Percentiles rank a stretch among this genome's conserved stretches.
Conservation (phyloP, 225 moss, liverwort and hornwort species). For the Rhytidiadelphus loreus region DNA sequence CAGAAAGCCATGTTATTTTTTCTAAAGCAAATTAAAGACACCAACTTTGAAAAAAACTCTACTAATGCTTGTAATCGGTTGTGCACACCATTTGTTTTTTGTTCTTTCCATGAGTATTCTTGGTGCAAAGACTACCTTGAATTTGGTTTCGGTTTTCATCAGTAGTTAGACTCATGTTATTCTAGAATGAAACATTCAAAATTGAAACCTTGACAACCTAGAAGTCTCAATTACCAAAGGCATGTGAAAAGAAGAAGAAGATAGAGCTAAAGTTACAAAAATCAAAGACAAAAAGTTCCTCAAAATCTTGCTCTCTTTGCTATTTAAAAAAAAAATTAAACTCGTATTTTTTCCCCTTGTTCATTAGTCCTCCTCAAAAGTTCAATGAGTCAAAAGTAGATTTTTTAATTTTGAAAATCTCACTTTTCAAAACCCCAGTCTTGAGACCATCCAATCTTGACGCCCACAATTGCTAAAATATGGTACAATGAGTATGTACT, state of each 20-base stretch:
- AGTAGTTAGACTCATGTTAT: neutral
- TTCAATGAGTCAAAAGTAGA: neutral
- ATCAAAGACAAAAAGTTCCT: neutral
- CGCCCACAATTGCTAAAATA: neutral
- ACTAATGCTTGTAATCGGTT: neutral
- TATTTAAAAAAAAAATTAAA: too few species aligned
- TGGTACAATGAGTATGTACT: neutral
- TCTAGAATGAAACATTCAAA: neutral
- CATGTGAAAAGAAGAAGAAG: fast-evolving
- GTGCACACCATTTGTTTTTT: neutral
- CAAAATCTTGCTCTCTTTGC: neutral
- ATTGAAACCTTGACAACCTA: neutral
- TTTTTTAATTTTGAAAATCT: too few species aligned
- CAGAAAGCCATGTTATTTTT: neutral
- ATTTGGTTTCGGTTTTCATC: neutral
- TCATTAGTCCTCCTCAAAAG: neutral
- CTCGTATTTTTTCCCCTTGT: too few species aligned
- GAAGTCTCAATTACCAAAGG: neutral
- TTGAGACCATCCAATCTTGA: neutral
- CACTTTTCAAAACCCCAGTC: neutral
- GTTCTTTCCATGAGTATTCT: fast-evolving
- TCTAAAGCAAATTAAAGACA: neutral
- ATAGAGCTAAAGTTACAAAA: neutral
- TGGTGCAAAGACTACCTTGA: fast-evolving
- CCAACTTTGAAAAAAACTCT: neutral